Base-by-base conservation (phyloP, 225 moss, liverwort and hornwort genomes). In the Marchantia polymorpha region DNA sequence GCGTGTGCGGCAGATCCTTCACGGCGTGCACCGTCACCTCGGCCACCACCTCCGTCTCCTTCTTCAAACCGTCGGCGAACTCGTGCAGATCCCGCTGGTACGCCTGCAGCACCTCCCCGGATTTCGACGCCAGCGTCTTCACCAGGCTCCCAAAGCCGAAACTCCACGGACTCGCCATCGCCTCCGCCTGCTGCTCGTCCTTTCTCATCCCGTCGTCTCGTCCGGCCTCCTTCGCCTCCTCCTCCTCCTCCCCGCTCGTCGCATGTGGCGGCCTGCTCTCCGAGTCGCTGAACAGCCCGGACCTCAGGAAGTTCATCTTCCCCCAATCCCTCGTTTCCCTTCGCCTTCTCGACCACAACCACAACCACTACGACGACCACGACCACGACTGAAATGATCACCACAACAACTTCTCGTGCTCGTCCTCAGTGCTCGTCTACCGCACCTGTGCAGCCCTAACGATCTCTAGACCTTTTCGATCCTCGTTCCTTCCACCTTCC, bases 51-150 rank as follows among this genome's bases (percentile, higher is more conserved):
- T 90, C 88, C 0, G 96, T 87, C 85, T 96, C 96, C 84, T 92
- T 93, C 87, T 93, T 96, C 47, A 96, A 82, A 12, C 94, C 96
- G 56, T 94, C 90, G 15, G 94, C 91, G 64, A 96, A 96, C 84
- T 96, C 96, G 80, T 90, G 87, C 88, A 96, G 80, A 80, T 96
- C 96, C 72, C 91, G 92, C 85, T 96, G 94, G 76, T 96, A 96
- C n/a, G 92, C 83, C 86, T 96, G 92, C 66, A 96, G 81, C 50
- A 96, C 94, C 81, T 94, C 96, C 78, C 88, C 91, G 50, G 96
- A 96, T 85, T 94, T 82, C 63, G 84, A 85, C 12, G 84, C 87
- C 3, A 88, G 61, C 22, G 80, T 75, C 71, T 88, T 88, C 50
- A 88, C 87, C 19, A 88, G 78, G 31, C 81, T 58, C 14, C 87